Conservation (phyloP, 495 filamentous ascomycete species). For the Penicillium paxilli region DNA sequence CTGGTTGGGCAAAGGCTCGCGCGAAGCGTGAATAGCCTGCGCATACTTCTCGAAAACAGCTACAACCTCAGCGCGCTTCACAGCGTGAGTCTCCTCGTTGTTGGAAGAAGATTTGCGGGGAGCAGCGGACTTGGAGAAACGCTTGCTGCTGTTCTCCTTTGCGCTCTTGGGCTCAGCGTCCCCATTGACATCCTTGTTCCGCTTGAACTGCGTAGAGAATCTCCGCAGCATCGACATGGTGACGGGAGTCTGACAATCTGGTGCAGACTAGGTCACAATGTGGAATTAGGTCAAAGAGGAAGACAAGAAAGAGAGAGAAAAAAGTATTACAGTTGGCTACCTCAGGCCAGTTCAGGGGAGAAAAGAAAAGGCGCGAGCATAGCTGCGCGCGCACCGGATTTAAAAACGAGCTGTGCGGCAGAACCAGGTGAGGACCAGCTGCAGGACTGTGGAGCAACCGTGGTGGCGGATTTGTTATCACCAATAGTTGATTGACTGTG, state of each 20-base stretch:
- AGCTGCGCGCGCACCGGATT: conserved; percentile 14
- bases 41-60: conserved; percentile 59
- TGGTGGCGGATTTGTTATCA: conserved; percentile 34
- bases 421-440: conserved; percentile 20
- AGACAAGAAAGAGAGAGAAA: conserved; percentile 3
- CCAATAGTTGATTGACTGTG: conserved; percentile 32
- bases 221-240: conserved; percentile 51
- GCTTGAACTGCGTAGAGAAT: conserved; percentile 54
- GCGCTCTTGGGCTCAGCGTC: conserved; percentile 39
- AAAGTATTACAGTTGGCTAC: conserved; percentile 13
- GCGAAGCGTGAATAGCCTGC: conserved; percentile 64
- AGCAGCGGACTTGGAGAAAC: conserved; percentile 38
- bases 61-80: conserved; percentile 41
- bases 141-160: conserved; percentile 34
- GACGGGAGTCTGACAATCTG: conserved; percentile 17
- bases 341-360: conserved; percentile 12
- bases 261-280: conserved; percentile 13
- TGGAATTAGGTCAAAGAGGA: conserved; percentile 9
- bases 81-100: conserved; percentile 33
- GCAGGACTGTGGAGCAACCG: conserved; percentile 29
- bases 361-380: conserved; percentile 3
- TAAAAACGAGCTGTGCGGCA: conserved; percentile 29
- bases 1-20: conserved; percentile 65
- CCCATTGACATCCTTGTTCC: conserved; percentile 45
- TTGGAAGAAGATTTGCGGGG: conserved; percentile 30